A percentile compares a stretch with the other conserved stretches of the same genome.
Conservation (phyloP, 805 yeast genomes). For the Zygotorulaspora florentina region DNA sequence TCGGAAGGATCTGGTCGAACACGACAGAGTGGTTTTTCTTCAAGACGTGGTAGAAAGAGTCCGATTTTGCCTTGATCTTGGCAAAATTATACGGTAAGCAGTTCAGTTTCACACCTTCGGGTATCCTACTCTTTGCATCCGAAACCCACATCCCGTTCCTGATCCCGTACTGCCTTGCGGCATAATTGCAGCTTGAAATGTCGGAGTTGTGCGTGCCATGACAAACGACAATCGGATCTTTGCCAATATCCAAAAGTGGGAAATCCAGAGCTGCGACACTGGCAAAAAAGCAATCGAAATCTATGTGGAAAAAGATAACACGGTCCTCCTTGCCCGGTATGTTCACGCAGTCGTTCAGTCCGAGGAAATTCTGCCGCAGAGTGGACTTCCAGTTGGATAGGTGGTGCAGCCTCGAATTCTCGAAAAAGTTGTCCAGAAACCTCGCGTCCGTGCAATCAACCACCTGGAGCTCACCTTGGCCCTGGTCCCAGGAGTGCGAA, state of each 20-base stretch:
- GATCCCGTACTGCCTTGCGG: constrained; percentile 74
- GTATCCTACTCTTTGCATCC: constrained; percentile 61
- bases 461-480: constrained; percentile 43
- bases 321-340: constrained; percentile 6
- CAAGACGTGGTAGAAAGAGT: constrained; percentile 58
- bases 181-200: constrained; percentile 88
- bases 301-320: constrained; percentile 64
- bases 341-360: constrained; percentile 41
- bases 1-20: constrained; percentile 61
- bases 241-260: constrained; percentile 40
- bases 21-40: constrained; percentile 9
- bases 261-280: constrained; percentile 65
- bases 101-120: constrained; percentile 43
- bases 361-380: constrained; percentile 52
- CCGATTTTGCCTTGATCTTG: constrained; percentile 63
- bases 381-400: constrained; percentile 83
- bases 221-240: constrained; percentile 59
- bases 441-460: constrained; percentile 72
- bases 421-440: constrained; percentile 66
- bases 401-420: constrained; percentile 82
- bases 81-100: constrained; percentile 70
- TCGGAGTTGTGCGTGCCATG: constrained; percentile 56
- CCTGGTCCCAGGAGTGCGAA: constrained; percentile 50
- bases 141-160: constrained; percentile 88
- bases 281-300: constrained; percentile 93